Percentiles rank a stretch among this genome's conserved stretches.
Conservation (phyloP, 495 filamentous ascomycete species). For the Talaromyces thailandensis region DNA sequence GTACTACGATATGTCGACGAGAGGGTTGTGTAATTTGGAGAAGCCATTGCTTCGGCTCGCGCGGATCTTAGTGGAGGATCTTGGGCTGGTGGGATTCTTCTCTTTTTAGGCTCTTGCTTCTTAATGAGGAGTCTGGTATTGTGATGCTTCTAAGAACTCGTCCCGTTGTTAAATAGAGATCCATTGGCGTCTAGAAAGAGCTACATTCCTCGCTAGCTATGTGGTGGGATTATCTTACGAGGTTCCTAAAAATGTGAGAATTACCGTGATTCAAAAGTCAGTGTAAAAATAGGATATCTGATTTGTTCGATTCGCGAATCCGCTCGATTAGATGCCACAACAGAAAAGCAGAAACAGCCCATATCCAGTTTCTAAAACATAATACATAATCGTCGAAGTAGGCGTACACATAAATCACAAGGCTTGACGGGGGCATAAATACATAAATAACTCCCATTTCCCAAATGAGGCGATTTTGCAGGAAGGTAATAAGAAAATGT, state of each 20-base stretch:
- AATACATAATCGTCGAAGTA: conserved; percentile 7
- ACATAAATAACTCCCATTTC: not conserved
- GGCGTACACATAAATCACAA: not conserved
- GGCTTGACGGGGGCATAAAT: not conserved
- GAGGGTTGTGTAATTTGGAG: not conserved
- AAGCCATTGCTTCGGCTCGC: not conserved
- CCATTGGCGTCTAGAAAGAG: too few species aligned
- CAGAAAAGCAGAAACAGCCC: not conserved
- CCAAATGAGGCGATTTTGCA: not conserved
- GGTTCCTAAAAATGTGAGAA: too few species aligned
- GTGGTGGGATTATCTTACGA: too few species aligned
- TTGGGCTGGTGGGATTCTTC: not conserved
- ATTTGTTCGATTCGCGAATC: not conserved
- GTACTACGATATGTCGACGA: not conserved
- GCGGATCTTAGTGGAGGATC: not conserved
- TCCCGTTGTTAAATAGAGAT: too few species aligned
- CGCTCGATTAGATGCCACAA: not conserved
- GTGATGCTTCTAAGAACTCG: too few species aligned
- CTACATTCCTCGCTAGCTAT: too few species aligned
- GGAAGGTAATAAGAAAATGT: not conserved
- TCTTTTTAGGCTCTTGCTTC: too few species aligned
- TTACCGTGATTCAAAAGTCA: too few species aligned
- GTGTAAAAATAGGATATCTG: not conserved
- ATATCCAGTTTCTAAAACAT: not conserved
- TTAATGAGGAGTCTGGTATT: too few species aligned